These are phyloP conservation scores for Clitoria ternatea DNA, from an alignment of 306 rosid genomes.

Conservation along the genomic window DNA sequence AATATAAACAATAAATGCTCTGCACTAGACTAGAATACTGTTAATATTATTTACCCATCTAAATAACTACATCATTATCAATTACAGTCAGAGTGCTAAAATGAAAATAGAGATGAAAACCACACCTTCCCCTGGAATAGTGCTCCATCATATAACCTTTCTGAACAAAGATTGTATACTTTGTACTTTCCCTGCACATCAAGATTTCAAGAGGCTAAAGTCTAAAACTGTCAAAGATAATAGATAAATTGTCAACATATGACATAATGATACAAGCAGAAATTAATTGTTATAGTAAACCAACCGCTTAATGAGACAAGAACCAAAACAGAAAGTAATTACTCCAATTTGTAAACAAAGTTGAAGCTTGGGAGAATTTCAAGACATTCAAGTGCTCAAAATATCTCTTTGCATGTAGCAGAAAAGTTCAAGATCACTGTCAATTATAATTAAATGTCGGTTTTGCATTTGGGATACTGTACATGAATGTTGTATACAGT, in stretches of 20 bases:
- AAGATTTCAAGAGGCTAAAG: conserved; percentile 29
- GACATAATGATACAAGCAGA: neutral
- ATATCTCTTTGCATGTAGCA: neutral
- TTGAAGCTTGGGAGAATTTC: neutral
- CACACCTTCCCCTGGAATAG: conserved; percentile 91
- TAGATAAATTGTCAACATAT: conserved; percentile 3
- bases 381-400: neutral
- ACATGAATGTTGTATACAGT: neutral
- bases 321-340: conserved; percentile 1
- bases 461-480: neutral
- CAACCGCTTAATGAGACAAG: conserved; percentile 13
- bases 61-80: conserved; percentile 2
- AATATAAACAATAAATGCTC: neutral
- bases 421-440: neutral
- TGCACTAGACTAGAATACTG: neutral
- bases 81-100: conserved; percentile 22
- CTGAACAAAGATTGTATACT: conserved; percentile 96
- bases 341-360: neutral
- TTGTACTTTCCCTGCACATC: conserved; percentile 78
- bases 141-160: conserved; percentile 91
- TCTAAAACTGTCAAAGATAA: conserved; percentile 13
- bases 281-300: neutral
- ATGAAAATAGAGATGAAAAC: conserved; percentile 20
- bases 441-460: neutral
- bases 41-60: conserved; percentile 13